Evolutionary conservation across 345 rosid genomes (phyloP).

Genomic region (Ceriops decandra): DNA sequence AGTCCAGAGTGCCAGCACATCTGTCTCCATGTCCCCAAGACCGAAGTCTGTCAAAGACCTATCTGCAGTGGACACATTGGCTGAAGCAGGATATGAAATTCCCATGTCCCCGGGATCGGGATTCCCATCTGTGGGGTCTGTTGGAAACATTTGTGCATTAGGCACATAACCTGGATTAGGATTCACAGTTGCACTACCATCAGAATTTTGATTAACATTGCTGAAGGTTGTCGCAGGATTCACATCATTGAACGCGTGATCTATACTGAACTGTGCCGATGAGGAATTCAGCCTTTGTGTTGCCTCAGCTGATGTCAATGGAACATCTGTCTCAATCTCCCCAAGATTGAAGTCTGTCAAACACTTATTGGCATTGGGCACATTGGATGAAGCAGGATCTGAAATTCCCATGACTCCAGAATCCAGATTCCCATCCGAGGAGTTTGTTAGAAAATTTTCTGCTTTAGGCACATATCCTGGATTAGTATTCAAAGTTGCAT

Average conservation of each 20-base stretch:
- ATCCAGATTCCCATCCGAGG: background rate
- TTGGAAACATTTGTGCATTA: background rate
- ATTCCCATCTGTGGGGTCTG: background rate
- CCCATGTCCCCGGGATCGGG: background rate
- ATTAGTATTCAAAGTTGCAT: background rate
- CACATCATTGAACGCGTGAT: background rate
- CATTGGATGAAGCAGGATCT: slow-evolving; percentile 1
- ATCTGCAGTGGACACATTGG: background rate
- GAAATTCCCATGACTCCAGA: background rate
- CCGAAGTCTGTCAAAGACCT: no score
- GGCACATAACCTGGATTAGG: background rate
- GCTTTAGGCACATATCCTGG: background rate
- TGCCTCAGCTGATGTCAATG: background rate
- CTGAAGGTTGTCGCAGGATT: background rate
- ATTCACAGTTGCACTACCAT: background rate
- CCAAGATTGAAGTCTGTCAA: no score
- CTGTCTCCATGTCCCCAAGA: no score
- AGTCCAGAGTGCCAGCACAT: no score
- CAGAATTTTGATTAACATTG: background rate
- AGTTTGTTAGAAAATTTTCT: background rate
- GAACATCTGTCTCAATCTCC: no score
- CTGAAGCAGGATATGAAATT: background rate
- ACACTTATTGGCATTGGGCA: background rate
- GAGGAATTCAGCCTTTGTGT: background rate
- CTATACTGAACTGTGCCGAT: background rate